Base-by-base conservation (phyloP, 441 rosid species). In the Populus hybrid region DNA sequence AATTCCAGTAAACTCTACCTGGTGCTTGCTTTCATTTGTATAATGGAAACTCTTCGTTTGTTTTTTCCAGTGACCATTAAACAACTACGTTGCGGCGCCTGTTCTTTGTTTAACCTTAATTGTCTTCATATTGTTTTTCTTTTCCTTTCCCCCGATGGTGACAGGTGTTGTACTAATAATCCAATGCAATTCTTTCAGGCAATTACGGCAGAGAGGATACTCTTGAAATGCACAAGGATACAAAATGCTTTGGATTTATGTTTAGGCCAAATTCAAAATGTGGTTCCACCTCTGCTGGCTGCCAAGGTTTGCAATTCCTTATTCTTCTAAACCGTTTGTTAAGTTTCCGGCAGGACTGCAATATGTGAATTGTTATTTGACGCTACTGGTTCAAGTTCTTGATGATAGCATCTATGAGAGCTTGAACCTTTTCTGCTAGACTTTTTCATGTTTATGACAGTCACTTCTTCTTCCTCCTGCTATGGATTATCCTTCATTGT, bases 1-100 rank as follows among this genome's bases (percentile, higher is more conserved):
- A 88, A 85, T 69, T 80, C 81, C 38, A 89, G 90, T 59, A 84
- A 83, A 81, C 83, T 87, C 76, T 84, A 84, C 75, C 75, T 86
- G 89, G 91, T 88, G 83, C 53, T 59, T 35, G 61, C 35, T 26
- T 23, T 36, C 36, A 59, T 34, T 61, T 70, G 26, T 57, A 18
- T 75, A 9, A 26, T 16, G 10, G 42, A 18, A 63, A 63, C 2
- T n/a, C 26, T 8, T 23, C 28, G 11, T 63, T 63, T 9, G 30
- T 8, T n/a, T n/a, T 28, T 40, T 38, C 23, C 35, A 9, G 26
- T 28, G 42, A 16, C 63, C 12, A 46, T 46, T 46, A 46, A 14
- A 46, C 57, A 12, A 14, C 20, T 46, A 46, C 20, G 18, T 14
- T 46, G 57, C 20, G 57, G 18, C 57, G 20, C 57, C 57, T 46